Evolutionary conservation across 306 rosid species (phyloP).

Genomic region (Psophocarpus tetragonolobus): DNA sequence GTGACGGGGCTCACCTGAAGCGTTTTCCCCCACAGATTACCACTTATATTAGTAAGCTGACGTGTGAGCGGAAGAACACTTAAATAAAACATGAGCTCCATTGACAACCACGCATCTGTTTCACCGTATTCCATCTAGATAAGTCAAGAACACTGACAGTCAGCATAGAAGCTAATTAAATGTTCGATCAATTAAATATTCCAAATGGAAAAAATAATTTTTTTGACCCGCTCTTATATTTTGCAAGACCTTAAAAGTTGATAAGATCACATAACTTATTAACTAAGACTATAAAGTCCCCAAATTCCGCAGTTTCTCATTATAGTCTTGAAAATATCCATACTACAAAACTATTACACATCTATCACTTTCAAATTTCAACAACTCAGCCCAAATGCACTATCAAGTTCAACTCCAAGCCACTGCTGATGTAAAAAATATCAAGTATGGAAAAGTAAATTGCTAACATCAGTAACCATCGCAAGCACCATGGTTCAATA

Average conservation of each 20-base stretch:
- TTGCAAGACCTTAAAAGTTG: slow-evolving; percentile 20
- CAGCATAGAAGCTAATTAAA: slow-evolving; percentile 20
- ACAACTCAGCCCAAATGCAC: slow-evolving; percentile 1
- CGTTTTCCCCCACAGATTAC: slow-evolving; percentile 94
- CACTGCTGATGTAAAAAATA: slow-evolving; percentile 15
- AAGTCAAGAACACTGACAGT: slow-evolving; percentile 35
- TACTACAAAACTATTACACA: not conserved
- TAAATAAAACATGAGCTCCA: slow-evolving; percentile 98
- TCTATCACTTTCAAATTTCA: slow-evolving; percentile 2
- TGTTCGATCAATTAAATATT: slow-evolving; percentile 20
- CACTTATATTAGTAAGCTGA: slow-evolving; percentile 93
- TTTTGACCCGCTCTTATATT: not conserved
- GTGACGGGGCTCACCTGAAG: slow-evolving; percentile 69
- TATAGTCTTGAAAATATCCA: slow-evolving; percentile 9
- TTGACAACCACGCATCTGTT: slow-evolving; percentile 98
- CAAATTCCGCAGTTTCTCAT: not conserved
- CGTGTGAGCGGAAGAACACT: slow-evolving; percentile 97
- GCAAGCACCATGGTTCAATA: not conserved
- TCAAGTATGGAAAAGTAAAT: not conserved
- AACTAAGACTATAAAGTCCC: slow-evolving; percentile 6
- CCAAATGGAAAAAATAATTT: slow-evolving; percentile 3
- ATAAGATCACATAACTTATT: slow-evolving; percentile 4
- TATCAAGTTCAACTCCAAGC: slow-evolving; percentile 11
- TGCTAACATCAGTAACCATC: not conserved
- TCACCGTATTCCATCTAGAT: slow-evolving; percentile 89